A percentile compares a stretch with the other conserved stretches of the same genome.
Evolutionary conservation across 208 protist species (phyloP).

Genomic region (Leishmania braziliensis): DNA sequence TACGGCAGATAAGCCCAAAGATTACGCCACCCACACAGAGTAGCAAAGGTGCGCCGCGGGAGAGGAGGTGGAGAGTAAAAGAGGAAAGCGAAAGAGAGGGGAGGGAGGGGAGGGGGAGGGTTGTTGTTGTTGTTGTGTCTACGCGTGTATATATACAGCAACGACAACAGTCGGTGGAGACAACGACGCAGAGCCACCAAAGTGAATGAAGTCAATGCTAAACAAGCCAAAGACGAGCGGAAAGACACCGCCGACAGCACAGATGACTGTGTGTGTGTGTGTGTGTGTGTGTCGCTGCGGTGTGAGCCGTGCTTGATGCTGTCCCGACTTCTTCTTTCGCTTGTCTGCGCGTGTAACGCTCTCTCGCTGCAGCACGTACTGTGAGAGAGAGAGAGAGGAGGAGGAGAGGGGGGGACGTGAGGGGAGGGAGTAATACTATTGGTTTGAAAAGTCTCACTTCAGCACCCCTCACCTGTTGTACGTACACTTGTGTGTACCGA

Average conservation of each 20-base stretch:
- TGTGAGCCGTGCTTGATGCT: neutral
- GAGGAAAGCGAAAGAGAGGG: neutral
- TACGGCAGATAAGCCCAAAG: neutral
- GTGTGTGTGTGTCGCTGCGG: neutral
- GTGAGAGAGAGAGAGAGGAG: neutral
- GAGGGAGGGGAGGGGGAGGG: neutral
- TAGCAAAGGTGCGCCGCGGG: neutral
- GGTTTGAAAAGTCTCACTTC: neutral
- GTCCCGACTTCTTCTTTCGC: neutral
- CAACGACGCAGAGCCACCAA: neutral
- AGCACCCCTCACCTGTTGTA: neutral
- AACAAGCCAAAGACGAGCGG: neutral
- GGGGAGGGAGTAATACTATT: neutral
- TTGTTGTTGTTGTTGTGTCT: neutral
- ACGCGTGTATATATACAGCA: neutral
- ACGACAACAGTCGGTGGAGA: neutral
- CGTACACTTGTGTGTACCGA: neutral
- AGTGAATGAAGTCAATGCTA: neutral
- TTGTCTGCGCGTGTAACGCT: neutral
- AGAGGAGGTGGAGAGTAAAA: neutral
- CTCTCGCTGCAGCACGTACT: neutral
- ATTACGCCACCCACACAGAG: neutral
- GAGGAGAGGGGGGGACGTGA: neutral
- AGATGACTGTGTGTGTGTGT: neutral
- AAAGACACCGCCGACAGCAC: neutral